Evolutionary conservation across 805 yeast species (phyloP), one percentile per base, ranked within the genome.

Genomic region (Candida loeiensis): DNA sequence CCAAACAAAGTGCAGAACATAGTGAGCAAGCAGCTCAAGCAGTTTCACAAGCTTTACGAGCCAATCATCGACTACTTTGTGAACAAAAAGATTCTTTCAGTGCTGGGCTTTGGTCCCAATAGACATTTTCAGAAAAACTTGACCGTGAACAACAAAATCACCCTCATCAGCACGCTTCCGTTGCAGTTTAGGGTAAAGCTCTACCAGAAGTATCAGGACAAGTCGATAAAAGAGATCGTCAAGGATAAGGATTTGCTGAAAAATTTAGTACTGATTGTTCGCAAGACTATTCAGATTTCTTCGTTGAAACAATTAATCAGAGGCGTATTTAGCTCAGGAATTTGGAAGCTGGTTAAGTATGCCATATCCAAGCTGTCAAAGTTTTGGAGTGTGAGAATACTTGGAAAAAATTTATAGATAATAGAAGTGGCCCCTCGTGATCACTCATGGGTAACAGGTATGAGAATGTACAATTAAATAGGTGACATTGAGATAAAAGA

Each of bases 291-390:
- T 6, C 55, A 69, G 68, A 31, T 63, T 64, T 55, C 93, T n/a
- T 85, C 95, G 12, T 55, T 80, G 12, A 60, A 79, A 6, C 99
- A 93, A 60, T 78, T 87, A 21, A 47, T 79, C 13, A 89, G 91
- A 59, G 99, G 99, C 0, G 52, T 91, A 1, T 65, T 87, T 30
- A 88, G 95, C 3, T 96, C 98, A 1, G 99, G 99, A 1, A 36
- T 85, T 1, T 55, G 66, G 14, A 85, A 84, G 55, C 79, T 90
- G 8, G 55, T 79, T 36, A 76, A 73, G 52, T 90, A 90, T 59
- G 90, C 95, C 4, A 65, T 75, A 59, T 95, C 87, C 35, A 90
- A 90, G 61, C 64, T 60, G 26, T 27, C 55, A 33, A 68, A 68
- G 47, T 61, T 39, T 36, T 47, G 51, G 51, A 27, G 43, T 13